Base-by-base conservation (phyloP, 2,329 filamentous ascomycete species). In the Leptographium radiaticola region DNA sequence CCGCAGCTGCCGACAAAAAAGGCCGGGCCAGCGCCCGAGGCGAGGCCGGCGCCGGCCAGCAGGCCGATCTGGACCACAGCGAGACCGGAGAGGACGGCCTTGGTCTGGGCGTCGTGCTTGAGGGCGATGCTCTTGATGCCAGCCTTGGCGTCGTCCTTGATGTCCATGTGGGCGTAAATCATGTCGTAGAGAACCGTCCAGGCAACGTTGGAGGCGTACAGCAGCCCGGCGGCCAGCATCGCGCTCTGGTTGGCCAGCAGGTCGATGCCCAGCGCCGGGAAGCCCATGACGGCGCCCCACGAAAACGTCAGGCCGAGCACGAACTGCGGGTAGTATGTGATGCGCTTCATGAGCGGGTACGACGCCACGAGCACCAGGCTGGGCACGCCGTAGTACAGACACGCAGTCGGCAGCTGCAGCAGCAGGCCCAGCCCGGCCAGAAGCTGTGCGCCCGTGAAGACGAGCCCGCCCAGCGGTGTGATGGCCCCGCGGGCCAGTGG, bases 141-240 rank as follows among this genome's bases (percentile, higher is more conserved):
- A 0, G 84, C 88, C 67, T 89, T 89, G 57, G 75, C 81, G 64
- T 95, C 89, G 61, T 95, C 88, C 63, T 84, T 84, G 66, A 91
- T 85, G 62, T 95, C 89, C 83, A 93, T 91, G 65, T 94, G 89
- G 15, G 89, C 89, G 67, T 95, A 95, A 36, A 95, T 89, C 81
- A 93, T 94, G 66, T 95, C 89, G 66, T 94, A 95, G 42, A 94
- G 70, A 31, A 94, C 77, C 0, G 88, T 94, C 89, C 89, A 95
- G 4, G 87, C 82, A 30, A 93, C 75, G 61, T 89, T 93, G 45
- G 85, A 89, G 12, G 77, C 71, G 65, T 94, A 94, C 49, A 95
- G 71, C 55, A 79, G 79, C 3, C 75, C 79, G 1, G 86, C 86
- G 1, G 85, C 81, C 5, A 75, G 72, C 55, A 87, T 65, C 2